phyloP scores from a whole-genome alignment of 345 rosid species.

The Acer yangbiense region DNA sequence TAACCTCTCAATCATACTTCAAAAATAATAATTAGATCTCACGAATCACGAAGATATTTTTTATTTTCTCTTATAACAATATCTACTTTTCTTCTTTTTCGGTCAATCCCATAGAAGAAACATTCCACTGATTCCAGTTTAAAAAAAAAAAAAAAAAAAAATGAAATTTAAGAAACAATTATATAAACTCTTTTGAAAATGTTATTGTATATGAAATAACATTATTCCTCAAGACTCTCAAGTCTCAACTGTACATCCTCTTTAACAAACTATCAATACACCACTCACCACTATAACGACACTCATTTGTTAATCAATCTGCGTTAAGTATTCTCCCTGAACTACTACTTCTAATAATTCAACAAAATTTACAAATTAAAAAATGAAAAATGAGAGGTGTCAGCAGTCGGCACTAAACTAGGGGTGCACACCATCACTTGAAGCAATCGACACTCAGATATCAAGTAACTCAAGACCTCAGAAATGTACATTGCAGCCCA shows the following conservation, averaged over 20 bases:
- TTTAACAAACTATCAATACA: background rate
- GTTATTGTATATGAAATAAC: background rate
- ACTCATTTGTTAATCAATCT: background rate
- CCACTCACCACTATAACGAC: background rate
- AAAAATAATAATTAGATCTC: no score
- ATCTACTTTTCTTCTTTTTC: no score
- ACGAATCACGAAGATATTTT: no score
- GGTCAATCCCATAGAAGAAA: no score
- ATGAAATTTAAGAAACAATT: background rate
- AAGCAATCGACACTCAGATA: conserved; percentile 4
- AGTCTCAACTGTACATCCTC: background rate
- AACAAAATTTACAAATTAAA: conserved; percentile 3
- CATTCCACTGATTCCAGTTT: no score
- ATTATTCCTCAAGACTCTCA: background rate
- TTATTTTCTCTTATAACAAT: no score
- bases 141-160: no score
- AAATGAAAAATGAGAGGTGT: background rate
- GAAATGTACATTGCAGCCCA: background rate
- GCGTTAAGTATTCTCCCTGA: background rate
- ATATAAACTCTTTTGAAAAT: background rate
- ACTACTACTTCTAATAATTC: background rate
- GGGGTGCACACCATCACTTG: background rate
- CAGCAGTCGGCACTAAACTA: background rate
- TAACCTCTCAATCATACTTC: no score
- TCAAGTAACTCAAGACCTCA: conserved; percentile 7